A percentile compares a stretch with the other conserved stretches of the same genome.
phyloP scores from a whole-genome alignment of 139 green algal species.

The Closterium sp. region DNA sequence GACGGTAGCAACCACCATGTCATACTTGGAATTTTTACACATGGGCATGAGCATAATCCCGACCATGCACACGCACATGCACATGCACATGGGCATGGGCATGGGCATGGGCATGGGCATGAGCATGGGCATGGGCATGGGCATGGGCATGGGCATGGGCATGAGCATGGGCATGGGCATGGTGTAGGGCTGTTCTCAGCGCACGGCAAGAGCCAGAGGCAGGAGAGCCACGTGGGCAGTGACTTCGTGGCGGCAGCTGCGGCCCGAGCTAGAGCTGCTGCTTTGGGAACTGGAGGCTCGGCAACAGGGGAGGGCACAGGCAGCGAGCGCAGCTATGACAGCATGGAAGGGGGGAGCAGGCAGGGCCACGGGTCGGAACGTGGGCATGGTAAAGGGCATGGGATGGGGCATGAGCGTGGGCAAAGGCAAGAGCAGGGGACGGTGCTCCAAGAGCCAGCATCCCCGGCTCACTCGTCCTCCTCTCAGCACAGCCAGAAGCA shows the following conservation, averaged over 20 bases:
- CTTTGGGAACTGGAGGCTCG: neutral
- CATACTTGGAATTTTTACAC: too few relatives aligned
- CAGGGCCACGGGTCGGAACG: too few relatives aligned
- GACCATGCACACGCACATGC: neutral
- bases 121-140: neutral
- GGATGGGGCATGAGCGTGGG: neutral
- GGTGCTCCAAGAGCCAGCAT: neutral
- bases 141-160: neutral
- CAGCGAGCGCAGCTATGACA: neutral
- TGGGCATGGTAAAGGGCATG: neutral
- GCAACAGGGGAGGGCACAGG: neutral
- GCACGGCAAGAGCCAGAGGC: neutral
- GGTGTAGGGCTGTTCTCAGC: neutral
- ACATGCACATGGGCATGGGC: neutral
- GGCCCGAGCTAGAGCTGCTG: neutral
- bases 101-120: neutral
- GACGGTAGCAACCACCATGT: too few relatives aligned
- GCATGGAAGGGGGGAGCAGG: neutral
- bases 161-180: neutral
- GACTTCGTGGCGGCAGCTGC: neutral
- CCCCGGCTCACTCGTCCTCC: neutral
- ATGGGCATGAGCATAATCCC: too few relatives aligned
- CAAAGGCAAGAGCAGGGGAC: neutral
- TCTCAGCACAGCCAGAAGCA: neutral
- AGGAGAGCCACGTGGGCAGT: neutral